Base-by-base conservation (phyloP, 805 yeast genomes). In the Lipomyces oligophaga region DNA sequence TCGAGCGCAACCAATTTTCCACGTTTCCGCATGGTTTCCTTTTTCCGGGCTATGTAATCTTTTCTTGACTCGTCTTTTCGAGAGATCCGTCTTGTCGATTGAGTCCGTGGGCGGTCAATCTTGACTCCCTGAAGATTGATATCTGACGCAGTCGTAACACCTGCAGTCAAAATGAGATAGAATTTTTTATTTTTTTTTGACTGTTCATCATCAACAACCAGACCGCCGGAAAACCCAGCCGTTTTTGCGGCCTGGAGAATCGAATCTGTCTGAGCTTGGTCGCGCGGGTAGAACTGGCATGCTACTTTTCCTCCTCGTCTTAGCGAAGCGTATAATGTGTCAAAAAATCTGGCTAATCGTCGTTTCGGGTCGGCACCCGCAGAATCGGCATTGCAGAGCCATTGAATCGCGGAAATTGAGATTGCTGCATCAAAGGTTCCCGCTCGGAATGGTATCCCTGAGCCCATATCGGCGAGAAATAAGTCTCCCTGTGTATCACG, bases 391-490 rank as follows among this genome's bases (percentile, higher is more conserved):
- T 93, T 93, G 71, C 97, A 89, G 34, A 93, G 76, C 98, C 98
- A 93, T 66, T 93, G 98, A 41, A 93, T 88, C 10, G 94, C 98
- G 28, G 95, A 83, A 53, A 93, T 87, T 21, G 94, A 83, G 26
- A 93, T 85, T 1, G 95, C 97, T 1, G 97, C 97, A 66, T 93
- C 98, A 65, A 90, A 93, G 0, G 95, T 75, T 41, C 98, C 98
- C 2, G 97, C 86, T 62, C 98, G 75, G 62, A 93, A 93, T 4
- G 97, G 97, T 2, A 93, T 75, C 27, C 98, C 98, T 43, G 75
- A 73, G 24, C 98, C 98, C 75, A 93, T 84, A 70, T 93, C 98
- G 30, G 88, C 83, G 45, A 93, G 70, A 64, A 93, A 82, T 54
- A 93, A 67, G 65, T 93, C 98, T 11, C 98, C 98, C 2, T 28